Evolutionary conservation across 2,329 filamentous ascomycete species (phyloP), one percentile per base, ranked within the genome.

Genomic region (Colletotrichum lentis): DNA sequence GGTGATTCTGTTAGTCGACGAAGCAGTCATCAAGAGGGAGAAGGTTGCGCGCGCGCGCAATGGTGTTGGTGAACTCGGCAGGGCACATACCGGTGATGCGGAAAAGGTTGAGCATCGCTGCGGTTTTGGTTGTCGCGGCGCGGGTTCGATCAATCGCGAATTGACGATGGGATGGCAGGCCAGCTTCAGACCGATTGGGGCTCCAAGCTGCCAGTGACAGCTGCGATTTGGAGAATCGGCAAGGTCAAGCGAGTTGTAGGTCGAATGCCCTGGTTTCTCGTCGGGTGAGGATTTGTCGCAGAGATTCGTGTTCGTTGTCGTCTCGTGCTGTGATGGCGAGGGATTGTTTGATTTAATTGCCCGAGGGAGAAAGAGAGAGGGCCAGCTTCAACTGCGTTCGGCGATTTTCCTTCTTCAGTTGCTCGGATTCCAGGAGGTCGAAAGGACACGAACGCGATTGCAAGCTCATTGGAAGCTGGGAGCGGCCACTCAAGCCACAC

Each of bases 61-160:
- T 18, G 31, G 35, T 6, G 8, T 3, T 27, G 35, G 7, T 20
- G n/a, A n/a, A n/a, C n/a, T 20, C 16, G 57, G 62, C 71, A 76
- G 11, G 57, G 62, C 71, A 76, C 82, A 63, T 78, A 87, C 86
- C 86, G 70, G 84, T 77, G 74, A 89, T 76, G 76, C 86, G 84
- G 76, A 89, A 89, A 70, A 87, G 58, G 79, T 88, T 89, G 74
- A 88, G 79, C 77, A 78, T 73, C 83, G 85, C 86, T 72, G 72
- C 61, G 56, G 47, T 44, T 77, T 35, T 72, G 69, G 57, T 56
- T 73, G 66, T 60, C 57, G 65, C 62, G 53, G 60, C 62, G 43
- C 22, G 24, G 35, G n/a, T 1, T 56, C 46, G 52, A 54, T 47
- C 44, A 24, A 53, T 58, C 54, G 63, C 64, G 47, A 35, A 41